Conservation (phyloP, 2,329 filamentous ascomycete species). For the Ophiostoma tasmaniense region DNA sequence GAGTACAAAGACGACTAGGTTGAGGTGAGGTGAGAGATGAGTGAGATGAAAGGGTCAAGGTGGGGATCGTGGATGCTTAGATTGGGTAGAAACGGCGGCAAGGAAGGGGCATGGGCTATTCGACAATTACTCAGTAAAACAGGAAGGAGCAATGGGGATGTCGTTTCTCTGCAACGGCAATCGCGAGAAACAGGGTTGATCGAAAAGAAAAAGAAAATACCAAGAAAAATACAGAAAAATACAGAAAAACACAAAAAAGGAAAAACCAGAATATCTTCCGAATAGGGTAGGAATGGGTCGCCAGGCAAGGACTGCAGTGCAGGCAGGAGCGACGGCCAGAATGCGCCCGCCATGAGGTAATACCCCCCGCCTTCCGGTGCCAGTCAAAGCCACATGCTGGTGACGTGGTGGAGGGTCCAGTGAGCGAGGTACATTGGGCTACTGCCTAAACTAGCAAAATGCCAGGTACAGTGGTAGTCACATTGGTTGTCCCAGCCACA, state of each 20-base stretch:
- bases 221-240: background rate
- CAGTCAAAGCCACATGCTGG: conserved; percentile 11
- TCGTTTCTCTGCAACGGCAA: background rate
- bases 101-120: background rate
- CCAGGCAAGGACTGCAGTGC: conserved; percentile 10
- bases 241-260: no score
- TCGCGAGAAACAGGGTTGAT: background rate
- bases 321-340: conserved; percentile 5
- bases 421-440: background rate
- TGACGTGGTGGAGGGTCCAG: conserved; percentile 8
- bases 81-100: background rate
- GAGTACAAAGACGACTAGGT: background rate
- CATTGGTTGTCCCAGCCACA: background rate
- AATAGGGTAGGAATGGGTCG: conserved; percentile 15
- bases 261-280: background rate
- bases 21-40: background rate
- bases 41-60: background rate
- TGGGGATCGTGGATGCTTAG: background rate
- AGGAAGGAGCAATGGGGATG: background rate
- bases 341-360: background rate
- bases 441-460: background rate
- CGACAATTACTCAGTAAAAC: background rate
- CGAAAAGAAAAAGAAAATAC: background rate
- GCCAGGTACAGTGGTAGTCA: background rate
- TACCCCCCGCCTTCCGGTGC: background rate